Percentiles rank a stretch among this genome's conserved stretches.
Evolutionary conservation across 345 rosid genomes (phyloP).

Genomic region (Populus euphratica): DNA sequence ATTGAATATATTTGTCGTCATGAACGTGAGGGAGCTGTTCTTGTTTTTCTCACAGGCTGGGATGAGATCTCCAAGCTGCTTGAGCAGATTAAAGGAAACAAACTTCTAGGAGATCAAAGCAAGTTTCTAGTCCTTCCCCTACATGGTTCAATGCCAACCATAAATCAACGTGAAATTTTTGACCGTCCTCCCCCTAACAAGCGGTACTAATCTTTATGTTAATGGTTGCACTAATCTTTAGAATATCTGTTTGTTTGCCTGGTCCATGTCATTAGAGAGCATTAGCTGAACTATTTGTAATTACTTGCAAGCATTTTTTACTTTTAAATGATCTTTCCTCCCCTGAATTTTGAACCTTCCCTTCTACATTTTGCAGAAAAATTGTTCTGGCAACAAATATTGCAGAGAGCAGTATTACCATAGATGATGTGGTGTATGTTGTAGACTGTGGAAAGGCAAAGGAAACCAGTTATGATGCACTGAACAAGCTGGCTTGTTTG

Average conservation of each 20-base stretch:
- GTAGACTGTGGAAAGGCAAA: conserved; percentile 96
- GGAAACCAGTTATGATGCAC: conserved; percentile 97
- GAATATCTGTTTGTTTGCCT: background rate
- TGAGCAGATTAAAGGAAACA: conserved; percentile 69
- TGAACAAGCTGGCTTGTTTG: conserved; percentile 91
- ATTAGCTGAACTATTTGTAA: background rate
- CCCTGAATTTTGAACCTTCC: background rate
- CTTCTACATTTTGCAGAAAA: conserved; percentile 51
- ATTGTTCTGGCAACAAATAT: conserved; percentile 91
- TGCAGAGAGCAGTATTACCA: conserved; percentile 96
- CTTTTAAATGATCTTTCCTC: background rate
- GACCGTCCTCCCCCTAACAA: conserved; percentile 70
- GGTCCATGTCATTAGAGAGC: background rate
- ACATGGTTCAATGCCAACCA: conserved; percentile 94
- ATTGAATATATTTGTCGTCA: conserved; percentile 67
- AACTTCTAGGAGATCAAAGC: conserved; percentile 68
- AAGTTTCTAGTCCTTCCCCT: conserved; percentile 79
- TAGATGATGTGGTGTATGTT: conserved; percentile 95
- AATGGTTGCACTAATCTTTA: background rate
- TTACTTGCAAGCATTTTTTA: background rate
- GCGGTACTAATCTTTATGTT: conserved; percentile 37
- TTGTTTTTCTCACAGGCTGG: conserved; percentile 96
- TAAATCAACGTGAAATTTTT: conserved; percentile 86
- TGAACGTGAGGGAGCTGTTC: conserved; percentile 90
- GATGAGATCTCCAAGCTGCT: conserved; percentile 89